Evolutionary conservation across 306 rosid species (phyloP).

Genomic region (Vicia faba): DNA sequence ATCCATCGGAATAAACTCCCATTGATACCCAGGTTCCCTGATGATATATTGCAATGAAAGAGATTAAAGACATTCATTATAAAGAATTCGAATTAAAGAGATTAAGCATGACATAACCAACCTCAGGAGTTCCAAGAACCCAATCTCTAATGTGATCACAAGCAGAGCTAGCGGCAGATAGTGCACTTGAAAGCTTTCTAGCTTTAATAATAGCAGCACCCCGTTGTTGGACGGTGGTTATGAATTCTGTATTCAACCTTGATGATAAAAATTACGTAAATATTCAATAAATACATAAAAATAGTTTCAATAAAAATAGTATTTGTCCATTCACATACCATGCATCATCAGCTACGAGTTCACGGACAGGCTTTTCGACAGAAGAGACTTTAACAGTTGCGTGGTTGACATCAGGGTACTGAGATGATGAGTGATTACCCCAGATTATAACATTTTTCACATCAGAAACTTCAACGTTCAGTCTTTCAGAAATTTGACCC

Average conservation of each 20-base stretch:
- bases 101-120: constrained; percentile 36
- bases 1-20: constrained; percentile 99
- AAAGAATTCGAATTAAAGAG: not conserved
- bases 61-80: not conserved
- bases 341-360: constrained; percentile 81
- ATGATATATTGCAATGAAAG: constrained; percentile 27
- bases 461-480: constrained; percentile 77
- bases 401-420: constrained; percentile 97
- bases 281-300: not conserved
- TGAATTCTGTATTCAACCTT: constrained; percentile 92
- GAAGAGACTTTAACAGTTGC: constrained; percentile 75
- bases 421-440: constrained; percentile 97
- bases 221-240: constrained; percentile 92
- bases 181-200: constrained; percentile 90
- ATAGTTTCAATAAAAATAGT: not conserved
- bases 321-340: constrained; percentile 49
- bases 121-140: constrained; percentile 99
- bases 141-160: constrained; percentile 98
- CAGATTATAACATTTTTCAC: constrained; percentile 91
- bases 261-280: constrained; percentile 15
- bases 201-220: constrained; percentile 99
- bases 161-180: constrained; percentile 97
- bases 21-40: constrained; percentile 98
- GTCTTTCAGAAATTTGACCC: constrained; percentile 94
- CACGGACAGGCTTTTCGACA: constrained; percentile 74